Conservation (phyloP, 352 stramenopile species). For the Globisporangium lucens region DNA sequence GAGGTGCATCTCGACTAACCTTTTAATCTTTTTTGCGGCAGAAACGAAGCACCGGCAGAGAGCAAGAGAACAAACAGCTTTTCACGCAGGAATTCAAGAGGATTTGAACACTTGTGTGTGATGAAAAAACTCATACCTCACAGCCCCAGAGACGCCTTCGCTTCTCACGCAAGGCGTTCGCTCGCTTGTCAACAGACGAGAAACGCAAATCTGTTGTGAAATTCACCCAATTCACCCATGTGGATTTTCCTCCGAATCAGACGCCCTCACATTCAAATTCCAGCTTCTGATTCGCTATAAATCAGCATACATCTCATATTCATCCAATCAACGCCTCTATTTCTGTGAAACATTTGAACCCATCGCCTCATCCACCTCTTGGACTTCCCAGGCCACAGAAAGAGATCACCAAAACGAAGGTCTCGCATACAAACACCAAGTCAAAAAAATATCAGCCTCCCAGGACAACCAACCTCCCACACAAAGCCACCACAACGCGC, state of each 20-base stretch:
- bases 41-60: neutral
- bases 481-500: neutral
- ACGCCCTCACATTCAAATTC: neutral
- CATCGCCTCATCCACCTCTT: neutral
- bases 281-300: neutral
- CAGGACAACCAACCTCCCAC: neutral
- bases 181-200: neutral
- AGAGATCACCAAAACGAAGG: slow-evolving; percentile 7
- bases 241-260: neutral
- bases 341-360: neutral
- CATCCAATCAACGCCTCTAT: neutral
- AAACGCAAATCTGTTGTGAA: neutral
- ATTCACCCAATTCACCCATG: neutral
- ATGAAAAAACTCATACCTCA: neutral
- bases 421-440: neutral
- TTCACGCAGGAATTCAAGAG: no score
- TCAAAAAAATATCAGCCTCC: slow-evolving; percentile 5
- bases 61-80: neutral
- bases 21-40: neutral
- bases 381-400: neutral
- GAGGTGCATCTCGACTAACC: neutral
- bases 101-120: neutral
- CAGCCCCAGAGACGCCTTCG: no score
- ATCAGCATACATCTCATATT: neutral
- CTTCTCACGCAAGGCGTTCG: neutral